phyloP scores from a whole-genome alignment of 306 rosid species.

The Begonia peltatifolia region DNA sequence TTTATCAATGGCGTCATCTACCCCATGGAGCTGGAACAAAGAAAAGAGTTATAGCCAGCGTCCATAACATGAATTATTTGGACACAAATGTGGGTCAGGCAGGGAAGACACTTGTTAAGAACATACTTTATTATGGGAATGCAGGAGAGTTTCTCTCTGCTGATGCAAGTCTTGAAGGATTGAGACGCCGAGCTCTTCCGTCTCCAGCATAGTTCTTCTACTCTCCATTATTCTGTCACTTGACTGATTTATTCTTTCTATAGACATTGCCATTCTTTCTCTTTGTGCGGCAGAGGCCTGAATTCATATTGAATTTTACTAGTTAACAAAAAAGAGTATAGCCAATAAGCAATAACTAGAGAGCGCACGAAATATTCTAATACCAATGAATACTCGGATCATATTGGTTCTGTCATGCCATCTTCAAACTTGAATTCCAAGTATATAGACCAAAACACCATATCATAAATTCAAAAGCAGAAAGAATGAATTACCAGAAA shows the following conservation, averaged over 20 bases:
- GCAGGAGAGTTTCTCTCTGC: conserved; percentile 14
- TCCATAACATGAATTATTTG: too few relatives aligned
- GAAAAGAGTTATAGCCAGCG: too few relatives aligned
- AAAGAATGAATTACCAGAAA: too few relatives aligned
- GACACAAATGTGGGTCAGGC: background rate
- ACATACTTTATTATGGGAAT: conserved; percentile 12
- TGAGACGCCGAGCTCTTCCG: conserved; percentile 12
- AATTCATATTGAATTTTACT: background rate
- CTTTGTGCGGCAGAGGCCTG: conserved; percentile 15
- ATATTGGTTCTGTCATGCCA: too few relatives aligned
- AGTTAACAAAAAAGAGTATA: too few relatives aligned
- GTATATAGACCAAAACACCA: too few relatives aligned
- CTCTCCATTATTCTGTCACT: conserved; percentile 12
- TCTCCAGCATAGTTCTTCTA: conserved; percentile 15
- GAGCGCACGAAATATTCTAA: too few relatives aligned
- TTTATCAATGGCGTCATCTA: conserved; percentile 12
- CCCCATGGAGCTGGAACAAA: conserved; percentile 11
- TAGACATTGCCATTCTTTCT: conserved; percentile 14
- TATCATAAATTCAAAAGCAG: too few relatives aligned
- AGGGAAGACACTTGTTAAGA: background rate
- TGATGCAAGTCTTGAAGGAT: conserved; percentile 17
- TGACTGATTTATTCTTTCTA: conserved; percentile 14
- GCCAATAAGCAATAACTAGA: too few relatives aligned
- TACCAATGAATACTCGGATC: too few relatives aligned
- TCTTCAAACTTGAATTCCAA: too few relatives aligned